Evolutionary conservation across 441 rosid species (phyloP), one percentile per base, ranked within the genome.

Genomic region (Mallotus japonicus): DNA sequence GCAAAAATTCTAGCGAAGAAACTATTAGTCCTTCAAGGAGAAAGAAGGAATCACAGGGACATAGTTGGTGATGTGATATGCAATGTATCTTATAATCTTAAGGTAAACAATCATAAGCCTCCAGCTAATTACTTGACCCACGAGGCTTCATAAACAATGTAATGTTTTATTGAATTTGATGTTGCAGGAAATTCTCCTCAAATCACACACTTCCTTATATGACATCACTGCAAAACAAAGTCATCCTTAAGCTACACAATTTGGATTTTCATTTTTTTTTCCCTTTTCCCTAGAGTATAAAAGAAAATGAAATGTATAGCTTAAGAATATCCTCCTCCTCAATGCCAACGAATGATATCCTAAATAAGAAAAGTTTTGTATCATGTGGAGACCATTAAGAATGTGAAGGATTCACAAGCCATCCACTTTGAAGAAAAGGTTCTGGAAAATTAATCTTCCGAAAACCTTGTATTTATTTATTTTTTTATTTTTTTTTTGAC

Each of bases 381-480:
- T 28, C 32, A 28, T 28, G 32, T 13, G 14, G 44, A 42, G 10
- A 64, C 54, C 40, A 24, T 0, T 22, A 9, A 70, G 28, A 24
- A 20, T 10, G 16, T 49, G 60, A 61, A 62, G 60, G 32, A 8
- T 44, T 70, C 16, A 28, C 55, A 58, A 46, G 37, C 55, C 42
- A 70, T 70, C 20, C 17, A 28, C 65, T 50, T 72, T 19, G 51
- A 56, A 20, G 8, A 72, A 53, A 11, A 62, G 17, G 65, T 49
- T 22, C 62, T 50, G 70, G 57, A 47, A 65, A 46, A 56, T 73
- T 56, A 62, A 40, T 56, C 20, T 42, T 56, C 57, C 57, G 28
- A 58, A 57, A 66, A 34, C 19, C 28, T 65, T 59, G 51, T 15
- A 54, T 24, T 0, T 24, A 0, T 24, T 24, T 24, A 0, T 24